A percentile compares a stretch with the other conserved stretches of the same genome.
Conservation (phyloP, 345 rosid species). For the Linum trigynum region DNA sequence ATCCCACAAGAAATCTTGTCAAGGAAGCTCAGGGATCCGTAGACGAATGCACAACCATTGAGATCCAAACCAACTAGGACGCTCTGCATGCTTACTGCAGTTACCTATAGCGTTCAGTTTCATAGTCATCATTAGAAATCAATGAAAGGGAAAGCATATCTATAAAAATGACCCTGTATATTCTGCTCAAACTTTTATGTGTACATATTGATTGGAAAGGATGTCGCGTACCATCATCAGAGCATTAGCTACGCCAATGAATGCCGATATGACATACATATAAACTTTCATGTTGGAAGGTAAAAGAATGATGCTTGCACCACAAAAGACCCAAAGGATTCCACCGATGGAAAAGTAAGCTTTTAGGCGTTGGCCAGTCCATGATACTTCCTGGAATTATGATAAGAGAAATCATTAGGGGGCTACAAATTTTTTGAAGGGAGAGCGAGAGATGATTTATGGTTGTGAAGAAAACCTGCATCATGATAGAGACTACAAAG, state of each 20-base stretch:
- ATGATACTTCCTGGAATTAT: slow-evolving; percentile 58
- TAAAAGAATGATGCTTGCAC: slow-evolving; percentile 51
- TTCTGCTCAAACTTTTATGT: background rate
- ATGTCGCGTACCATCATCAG: slow-evolving; percentile 52
- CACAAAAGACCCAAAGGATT: slow-evolving; percentile 74
- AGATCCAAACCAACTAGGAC: slow-evolving; percentile 69
- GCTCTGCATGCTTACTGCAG: slow-evolving; percentile 90
- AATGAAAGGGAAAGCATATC: background rate
- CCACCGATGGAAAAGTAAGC: slow-evolving; percentile 84
- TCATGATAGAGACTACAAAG: slow-evolving; percentile 68
- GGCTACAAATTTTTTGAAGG: background rate
- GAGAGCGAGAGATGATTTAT: too few relatives aligned
- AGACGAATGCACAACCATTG: slow-evolving; percentile 90
- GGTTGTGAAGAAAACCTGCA: slow-evolving; percentile 46
- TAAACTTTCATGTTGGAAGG: slow-evolving; percentile 45
- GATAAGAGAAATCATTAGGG: slow-evolving; percentile 4
- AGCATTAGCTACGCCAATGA: slow-evolving; percentile 81
- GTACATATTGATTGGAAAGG: background rate
- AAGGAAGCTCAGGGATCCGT: slow-evolving; percentile 88
- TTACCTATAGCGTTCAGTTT: slow-evolving; percentile 37
- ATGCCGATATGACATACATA: slow-evolving; percentile 56
- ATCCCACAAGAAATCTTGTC: slow-evolving; percentile 91
- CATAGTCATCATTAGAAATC: background rate
- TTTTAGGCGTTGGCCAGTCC: slow-evolving; percentile 75
- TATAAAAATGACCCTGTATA: background rate